phyloP scores from a whole-genome alignment of 2,329 filamentous ascomycete genomes.

The Parascedosporium putredinis region DNA sequence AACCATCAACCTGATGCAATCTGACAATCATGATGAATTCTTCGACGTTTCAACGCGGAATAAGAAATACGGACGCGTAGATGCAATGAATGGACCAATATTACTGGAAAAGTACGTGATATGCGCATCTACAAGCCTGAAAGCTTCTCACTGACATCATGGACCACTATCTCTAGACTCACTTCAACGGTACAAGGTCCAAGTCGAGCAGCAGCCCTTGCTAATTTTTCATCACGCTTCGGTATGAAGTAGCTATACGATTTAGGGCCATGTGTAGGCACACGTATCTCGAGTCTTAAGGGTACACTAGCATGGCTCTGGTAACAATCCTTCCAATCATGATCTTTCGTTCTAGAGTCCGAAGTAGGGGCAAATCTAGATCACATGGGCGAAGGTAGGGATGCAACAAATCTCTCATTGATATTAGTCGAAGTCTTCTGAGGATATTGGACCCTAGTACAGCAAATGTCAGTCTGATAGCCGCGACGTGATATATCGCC shows the following conservation, averaged over 20 bases:
- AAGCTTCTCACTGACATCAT: conserved; percentile 2
- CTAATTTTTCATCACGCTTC: conserved; percentile 66
- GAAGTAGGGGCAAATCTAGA: too few species aligned
- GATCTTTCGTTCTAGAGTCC: too few species aligned
- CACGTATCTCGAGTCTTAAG: too few species aligned
- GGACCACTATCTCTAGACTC: conserved; percentile 35
- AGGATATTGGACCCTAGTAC: conserved; percentile 30
- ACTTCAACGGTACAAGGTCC: conserved; percentile 52
- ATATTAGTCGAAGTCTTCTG: conserved; percentile 34
- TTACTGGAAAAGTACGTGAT: conserved; percentile 75
- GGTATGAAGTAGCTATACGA: conserved; percentile 37
- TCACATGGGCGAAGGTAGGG: too few species aligned
- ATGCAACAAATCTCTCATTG: too few species aligned
- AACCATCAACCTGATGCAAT: conserved; percentile 78
- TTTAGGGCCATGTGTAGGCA: background rate
- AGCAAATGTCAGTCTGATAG: background rate
- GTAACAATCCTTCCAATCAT: too few species aligned
- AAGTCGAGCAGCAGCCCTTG: conserved; percentile 51
- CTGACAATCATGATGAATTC: conserved; percentile 90
- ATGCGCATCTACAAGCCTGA: background rate
- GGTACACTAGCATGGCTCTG: too few species aligned
- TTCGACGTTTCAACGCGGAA: conserved; percentile 85
- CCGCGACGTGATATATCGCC: background rate
- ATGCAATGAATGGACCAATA: conserved; percentile 78
- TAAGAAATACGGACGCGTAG: conserved; percentile 87